Conservation (phyloP, 2,329 filamentous ascomycete species). For the Cladosporium sp. region DNA sequence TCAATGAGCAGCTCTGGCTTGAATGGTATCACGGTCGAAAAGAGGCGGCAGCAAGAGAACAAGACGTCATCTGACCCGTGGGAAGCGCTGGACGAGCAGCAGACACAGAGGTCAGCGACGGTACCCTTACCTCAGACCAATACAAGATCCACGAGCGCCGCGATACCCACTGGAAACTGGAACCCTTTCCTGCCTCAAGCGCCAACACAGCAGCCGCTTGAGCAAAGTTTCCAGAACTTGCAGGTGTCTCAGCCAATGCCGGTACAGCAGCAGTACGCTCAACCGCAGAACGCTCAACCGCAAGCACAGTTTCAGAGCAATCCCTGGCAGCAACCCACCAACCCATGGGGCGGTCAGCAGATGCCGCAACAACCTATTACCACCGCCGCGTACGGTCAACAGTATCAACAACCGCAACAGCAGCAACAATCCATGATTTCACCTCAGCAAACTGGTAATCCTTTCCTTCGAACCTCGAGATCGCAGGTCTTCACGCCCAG, state of each 20-base stretch:
- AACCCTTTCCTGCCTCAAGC: conserved; percentile 61
- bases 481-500: conserved; percentile 38
- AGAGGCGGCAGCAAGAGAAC: conserved; percentile 22
- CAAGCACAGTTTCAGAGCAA: conserved; percentile 22
- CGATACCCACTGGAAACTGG: conserved; percentile 40
- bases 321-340: conserved; percentile 18
- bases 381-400: conserved; percentile 19
- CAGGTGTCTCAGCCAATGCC: conserved; percentile 46
- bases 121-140: conserved; percentile 23
- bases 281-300: conserved; percentile 14
- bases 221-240: conserved; percentile 59
- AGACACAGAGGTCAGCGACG: conserved; percentile 23
- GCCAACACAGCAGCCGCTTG: conserved; percentile 29
- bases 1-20: conserved; percentile 40
- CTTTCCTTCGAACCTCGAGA: conserved; percentile 37
- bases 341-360: conserved; percentile 27
- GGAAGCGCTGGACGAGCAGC: conserved; percentile 34
- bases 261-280: conserved; percentile 13
- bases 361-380: conserved; percentile 20
- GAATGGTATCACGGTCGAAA: conserved; percentile 42
- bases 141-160: conserved; percentile 29
- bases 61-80: conserved; percentile 34
- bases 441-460: conserved; percentile 48
- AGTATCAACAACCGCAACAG: conserved; percentile 20
- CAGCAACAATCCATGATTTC: conserved; percentile 19